These are phyloP conservation scores for Meyerozyma sp. DNA, from an alignment of 1,139 yeast genomes.

Conservation along the genomic window DNA sequence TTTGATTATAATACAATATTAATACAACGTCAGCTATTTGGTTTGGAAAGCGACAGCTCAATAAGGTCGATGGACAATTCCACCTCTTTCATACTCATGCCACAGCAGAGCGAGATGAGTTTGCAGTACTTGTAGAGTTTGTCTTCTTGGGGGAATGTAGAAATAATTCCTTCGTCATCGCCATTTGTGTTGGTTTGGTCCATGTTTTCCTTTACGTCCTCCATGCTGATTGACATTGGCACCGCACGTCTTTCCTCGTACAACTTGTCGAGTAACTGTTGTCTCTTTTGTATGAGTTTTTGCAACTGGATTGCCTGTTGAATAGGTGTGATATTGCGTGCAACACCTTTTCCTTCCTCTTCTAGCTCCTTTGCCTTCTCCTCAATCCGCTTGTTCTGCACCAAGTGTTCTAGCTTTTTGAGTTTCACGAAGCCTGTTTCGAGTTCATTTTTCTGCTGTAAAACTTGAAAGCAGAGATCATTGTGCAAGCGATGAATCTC, in stretches of 20 bases:
- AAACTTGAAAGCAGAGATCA: constrained; percentile 34
- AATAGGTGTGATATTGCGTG: constrained; percentile 2
- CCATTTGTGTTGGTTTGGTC: background rate
- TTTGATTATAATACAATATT: constrained; percentile 1
- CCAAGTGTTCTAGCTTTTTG: constrained; percentile 11
- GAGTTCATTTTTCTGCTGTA: constrained; percentile 31
- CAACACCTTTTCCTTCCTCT: background rate
- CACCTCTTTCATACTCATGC: constrained; percentile 38
- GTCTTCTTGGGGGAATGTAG: constrained; percentile 28
- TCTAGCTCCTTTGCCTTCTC: constrained; percentile 2
- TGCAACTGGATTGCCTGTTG: constrained; percentile 18
- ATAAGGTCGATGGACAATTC: constrained; percentile 39
- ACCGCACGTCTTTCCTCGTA: constrained; percentile 20
- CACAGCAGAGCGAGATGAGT: constrained; percentile 41
- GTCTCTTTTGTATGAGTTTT: constrained; percentile 18
- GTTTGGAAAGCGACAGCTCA: constrained; percentile 30
- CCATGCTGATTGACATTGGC: constrained; percentile 11
- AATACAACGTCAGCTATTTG: constrained; percentile 4
- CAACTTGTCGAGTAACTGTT: constrained; percentile 13
- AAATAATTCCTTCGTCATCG: constrained; percentile 11
- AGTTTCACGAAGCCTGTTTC: constrained; percentile 14
- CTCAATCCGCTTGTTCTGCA: constrained; percentile 7
- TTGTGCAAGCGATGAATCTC: constrained; percentile 37
- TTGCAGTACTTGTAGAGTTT: constrained; percentile 38
- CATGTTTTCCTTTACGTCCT: constrained; percentile 7